phyloP scores from a whole-genome alignment of 331 rosid genomes.

The Acacia pycnantha region DNA sequence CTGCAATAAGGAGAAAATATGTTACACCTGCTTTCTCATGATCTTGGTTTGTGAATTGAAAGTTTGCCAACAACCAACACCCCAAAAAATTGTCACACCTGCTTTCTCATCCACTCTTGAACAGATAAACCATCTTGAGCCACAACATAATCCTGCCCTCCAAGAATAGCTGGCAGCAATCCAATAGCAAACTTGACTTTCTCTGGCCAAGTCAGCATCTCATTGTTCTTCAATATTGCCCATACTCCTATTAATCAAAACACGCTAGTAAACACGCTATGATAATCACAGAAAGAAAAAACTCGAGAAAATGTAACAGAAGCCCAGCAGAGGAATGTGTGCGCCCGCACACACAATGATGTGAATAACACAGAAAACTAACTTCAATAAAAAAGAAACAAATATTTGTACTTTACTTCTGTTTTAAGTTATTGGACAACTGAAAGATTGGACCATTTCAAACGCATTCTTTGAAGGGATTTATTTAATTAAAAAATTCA shows the following conservation, averaged over 20 bases:
- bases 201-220: constrained; percentile 98
- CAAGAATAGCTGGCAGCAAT: constrained; percentile 92
- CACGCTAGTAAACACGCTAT: constrained; percentile 6
- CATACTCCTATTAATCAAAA: constrained; percentile 68
- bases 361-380: constrained; percentile 3
- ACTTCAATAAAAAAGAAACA: not conserved
- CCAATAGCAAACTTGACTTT: constrained; percentile 96
- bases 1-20: constrained; percentile 44
- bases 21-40: constrained; percentile 7
- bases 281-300: constrained; percentile 10
- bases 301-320: constrained; percentile 4
- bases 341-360: not conserved
- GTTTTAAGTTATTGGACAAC: not conserved
- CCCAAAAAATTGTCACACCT: constrained; percentile 48
- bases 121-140: constrained; percentile 90
- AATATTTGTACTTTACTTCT: constrained; percentile 7
- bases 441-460: constrained; percentile 9
- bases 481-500: not conserved
- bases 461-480: not conserved
- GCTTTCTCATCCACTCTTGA: constrained; percentile 93
- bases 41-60: not conserved
- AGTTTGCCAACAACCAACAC: constrained; percentile 6
- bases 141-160: constrained; percentile 93
- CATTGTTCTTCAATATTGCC: constrained; percentile 94
- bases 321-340: constrained; percentile 4